These are phyloP conservation scores for Cordyceps sp. DNA, from an alignment of 2,329 filamentous ascomycete genomes.

Conservation along the genomic window DNA sequence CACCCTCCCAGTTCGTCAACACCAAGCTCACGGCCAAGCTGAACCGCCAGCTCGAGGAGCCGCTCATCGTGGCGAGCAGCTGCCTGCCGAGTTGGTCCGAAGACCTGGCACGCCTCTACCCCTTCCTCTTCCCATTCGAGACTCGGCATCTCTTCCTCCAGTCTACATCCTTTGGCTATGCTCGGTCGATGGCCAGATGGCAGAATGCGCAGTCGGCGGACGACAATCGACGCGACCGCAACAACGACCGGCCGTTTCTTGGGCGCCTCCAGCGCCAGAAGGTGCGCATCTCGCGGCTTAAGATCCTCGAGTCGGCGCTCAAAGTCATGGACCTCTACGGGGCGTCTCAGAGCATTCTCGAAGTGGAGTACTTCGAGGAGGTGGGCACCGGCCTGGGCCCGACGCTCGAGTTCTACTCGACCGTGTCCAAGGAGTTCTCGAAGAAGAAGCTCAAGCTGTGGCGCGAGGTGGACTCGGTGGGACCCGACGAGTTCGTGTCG, in stretches of 20 bases:
- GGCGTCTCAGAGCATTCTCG: constrained; percentile 85
- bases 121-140: constrained; percentile 96
- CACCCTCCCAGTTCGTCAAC: constrained; percentile 89
- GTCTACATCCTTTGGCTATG: constrained; percentile 96
- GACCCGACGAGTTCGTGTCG: constrained; percentile 67
- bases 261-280: constrained; percentile 90
- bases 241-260: constrained; percentile 81
- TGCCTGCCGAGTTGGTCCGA: constrained; percentile 94
- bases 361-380: constrained; percentile 98
- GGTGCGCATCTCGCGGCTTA: constrained; percentile 87
- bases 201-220: constrained; percentile 76
- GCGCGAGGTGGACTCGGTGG: constrained; percentile 71
- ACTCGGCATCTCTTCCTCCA: constrained; percentile 92
- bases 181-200: constrained; percentile 93
- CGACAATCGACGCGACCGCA: constrained; percentile 65
- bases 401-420: constrained; percentile 95
- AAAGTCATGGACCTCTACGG: constrained; percentile 99
- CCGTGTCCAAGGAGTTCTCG: constrained; percentile 89
- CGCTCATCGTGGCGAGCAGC: constrained; percentile 89
- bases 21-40: constrained; percentile 96
- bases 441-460: constrained; percentile 96
- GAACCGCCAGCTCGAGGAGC: constrained; percentile 91
- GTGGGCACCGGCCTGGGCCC: constrained; percentile 92
- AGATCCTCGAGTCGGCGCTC: constrained; percentile 88
- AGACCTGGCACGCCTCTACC: constrained; percentile 81